Evolutionary conservation across 768 basidiomycete genomes (phyloP).

Genomic region (Mycena rosella): DNA sequence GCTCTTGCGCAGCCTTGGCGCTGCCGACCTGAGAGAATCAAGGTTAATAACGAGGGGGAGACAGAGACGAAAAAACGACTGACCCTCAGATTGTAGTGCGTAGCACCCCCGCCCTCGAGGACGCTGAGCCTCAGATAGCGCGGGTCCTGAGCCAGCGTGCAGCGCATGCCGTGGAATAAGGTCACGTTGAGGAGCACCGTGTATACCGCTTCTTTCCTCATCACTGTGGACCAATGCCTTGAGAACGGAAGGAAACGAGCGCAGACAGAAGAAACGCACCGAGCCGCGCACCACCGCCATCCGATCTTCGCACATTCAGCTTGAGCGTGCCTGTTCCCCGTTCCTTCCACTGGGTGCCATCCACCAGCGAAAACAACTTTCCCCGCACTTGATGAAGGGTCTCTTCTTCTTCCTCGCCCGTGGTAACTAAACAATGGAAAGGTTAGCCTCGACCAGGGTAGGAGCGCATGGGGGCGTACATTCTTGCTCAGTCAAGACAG

Average conservation of each 20-base stretch:
- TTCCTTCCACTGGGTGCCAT: slow-evolving; percentile 81
- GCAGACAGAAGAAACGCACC: slow-evolving; percentile 55
- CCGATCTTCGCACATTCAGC: slow-evolving; percentile 73
- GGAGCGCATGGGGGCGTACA: slow-evolving; percentile 53
- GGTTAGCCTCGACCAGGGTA: slow-evolving; percentile 19
- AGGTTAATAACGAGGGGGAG: slow-evolving; percentile 18
- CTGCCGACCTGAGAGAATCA: slow-evolving; percentile 64
- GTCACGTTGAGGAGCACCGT: slow-evolving; percentile 80
- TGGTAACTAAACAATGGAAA: slow-evolving; percentile 62
- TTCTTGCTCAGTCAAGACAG: slow-evolving; percentile 76
- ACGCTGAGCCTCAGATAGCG: slow-evolving; percentile 84
- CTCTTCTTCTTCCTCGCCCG: slow-evolving; percentile 87
- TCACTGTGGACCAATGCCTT: slow-evolving; percentile 61
- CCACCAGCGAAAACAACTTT: slow-evolving; percentile 75
- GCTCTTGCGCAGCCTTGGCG: slow-evolving; percentile 78
- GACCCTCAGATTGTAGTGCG: slow-evolving; percentile 84
- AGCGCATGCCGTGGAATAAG: slow-evolving; percentile 84
- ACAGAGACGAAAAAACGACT: slow-evolving; percentile 42
- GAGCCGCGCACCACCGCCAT: slow-evolving; percentile 78
- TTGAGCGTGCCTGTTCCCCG: slow-evolving; percentile 79
- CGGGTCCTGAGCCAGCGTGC: slow-evolving; percentile 79
- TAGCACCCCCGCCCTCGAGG: slow-evolving; percentile 69
- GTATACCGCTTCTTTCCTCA: slow-evolving; percentile 89
- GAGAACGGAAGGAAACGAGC: slow-evolving; percentile 19
- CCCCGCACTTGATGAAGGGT: slow-evolving; percentile 83